Evolutionary conservation across 345 rosid genomes (phyloP).

Genomic region (Eucalyptus cloeziana): DNA sequence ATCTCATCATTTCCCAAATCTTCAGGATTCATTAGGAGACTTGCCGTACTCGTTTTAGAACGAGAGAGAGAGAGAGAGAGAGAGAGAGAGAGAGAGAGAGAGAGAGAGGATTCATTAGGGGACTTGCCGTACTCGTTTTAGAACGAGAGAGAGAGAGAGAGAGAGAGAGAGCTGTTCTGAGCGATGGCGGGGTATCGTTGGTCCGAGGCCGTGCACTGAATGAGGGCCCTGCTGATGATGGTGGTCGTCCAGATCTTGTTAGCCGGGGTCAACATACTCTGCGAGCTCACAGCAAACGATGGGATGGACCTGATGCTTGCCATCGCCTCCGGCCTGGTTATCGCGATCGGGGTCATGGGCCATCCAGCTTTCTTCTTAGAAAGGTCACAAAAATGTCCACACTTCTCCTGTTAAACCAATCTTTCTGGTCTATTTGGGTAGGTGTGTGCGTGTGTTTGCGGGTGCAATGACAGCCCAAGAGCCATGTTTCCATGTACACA

Average conservation of each 20-base stretch:
- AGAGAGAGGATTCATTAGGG: too few species aligned
- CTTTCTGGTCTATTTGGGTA: conserved; percentile 25
- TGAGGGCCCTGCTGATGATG: conserved; percentile 1
- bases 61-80: background rate
- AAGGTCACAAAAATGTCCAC: background rate
- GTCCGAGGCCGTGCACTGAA: background rate
- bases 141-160: too few species aligned
- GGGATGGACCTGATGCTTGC: background rate
- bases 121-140: background rate
- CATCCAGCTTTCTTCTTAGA: background rate
- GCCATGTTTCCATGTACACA: background rate
- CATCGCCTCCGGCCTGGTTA: background rate
- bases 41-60: background rate
- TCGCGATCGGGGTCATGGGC: background rate
- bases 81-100: too few species aligned
- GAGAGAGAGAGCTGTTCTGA: background rate
- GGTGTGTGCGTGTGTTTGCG: background rate
- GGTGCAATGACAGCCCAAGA: background rate
- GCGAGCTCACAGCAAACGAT: background rate
- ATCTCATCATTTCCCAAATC: too few species aligned
- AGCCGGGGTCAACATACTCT: background rate
- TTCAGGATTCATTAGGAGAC: too few species aligned
- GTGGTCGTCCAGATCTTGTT: background rate
- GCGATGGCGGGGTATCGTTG: background rate
- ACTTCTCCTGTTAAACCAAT: background rate